Evolutionary conservation across 73 alveolate genomes (phyloP), one percentile per base, ranked within the genome.

Genomic region (Paramecium pentaurelia): DNA sequence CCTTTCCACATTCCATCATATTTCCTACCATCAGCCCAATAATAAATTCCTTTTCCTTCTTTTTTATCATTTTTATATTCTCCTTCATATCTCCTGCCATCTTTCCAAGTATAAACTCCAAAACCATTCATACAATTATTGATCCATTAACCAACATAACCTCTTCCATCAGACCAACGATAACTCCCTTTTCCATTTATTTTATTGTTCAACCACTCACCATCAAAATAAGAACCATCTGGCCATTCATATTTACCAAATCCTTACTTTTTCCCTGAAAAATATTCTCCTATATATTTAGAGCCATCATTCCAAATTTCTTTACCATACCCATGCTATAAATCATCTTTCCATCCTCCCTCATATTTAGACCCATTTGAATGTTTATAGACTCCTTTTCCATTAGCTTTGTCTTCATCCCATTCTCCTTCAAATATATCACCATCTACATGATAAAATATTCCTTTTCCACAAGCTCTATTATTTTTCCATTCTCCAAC

Each of bases 331-430:
- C 96, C 96, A 90, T 38, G 92, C 68, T 90, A 95, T 9, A 73
- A 58, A 95, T 95, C 97, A 89, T 95, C 83, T 27, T 88, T 40
- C 97, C 96, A 95, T 86, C 83, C 60, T 20, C 98, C 97, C 83
- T 93, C 93, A 83, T 95, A 95, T 4, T 85, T 64, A 10, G 98
- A 95, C 9, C 97, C 95, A 93, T 93, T 90, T 25, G 85, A 92
- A 75, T 95, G 96, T 30, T 10, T 70, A 93, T 93, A 95, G 70
- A 85, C 93, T 30, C 97, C 98, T 73, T 71, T 86, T 18, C 98
- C 98, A 73, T 95, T 90, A 16, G 95, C 95, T 37, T 89, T 86
- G 27, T 70, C 95, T 38, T 93, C 45, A 73, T 77, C 40, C 83
- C 93, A 93, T 20, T 88, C 86, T 54, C 96, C 96, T 28, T 93